Percentiles rank a stretch among this genome's conserved stretches.
Evolutionary conservation across 352 stramenopile genomes (phyloP).

Genomic region (Phytophthora hybrid): DNA sequence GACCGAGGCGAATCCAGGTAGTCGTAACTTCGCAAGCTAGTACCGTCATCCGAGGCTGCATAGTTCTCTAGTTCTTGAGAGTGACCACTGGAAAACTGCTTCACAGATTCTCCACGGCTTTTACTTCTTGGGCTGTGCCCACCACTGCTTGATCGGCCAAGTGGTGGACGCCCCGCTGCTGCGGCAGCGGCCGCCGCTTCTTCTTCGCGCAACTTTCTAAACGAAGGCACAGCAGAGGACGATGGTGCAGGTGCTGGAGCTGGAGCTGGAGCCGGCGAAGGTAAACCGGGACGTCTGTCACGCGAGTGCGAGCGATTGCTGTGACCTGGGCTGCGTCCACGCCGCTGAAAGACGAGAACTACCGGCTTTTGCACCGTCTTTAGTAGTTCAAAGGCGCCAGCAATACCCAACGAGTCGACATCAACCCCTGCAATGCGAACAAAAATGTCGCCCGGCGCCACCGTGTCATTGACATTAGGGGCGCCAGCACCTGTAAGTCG

Average conservation of each 20-base stretch:
- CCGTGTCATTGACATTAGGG: conserved; percentile 57
- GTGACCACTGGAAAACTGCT: conserved; percentile 21
- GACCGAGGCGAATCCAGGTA: conserved; percentile 42
- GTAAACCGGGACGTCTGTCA: conserved; percentile 22
- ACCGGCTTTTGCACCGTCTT: conserved; percentile 85
- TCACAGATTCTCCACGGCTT: conserved; percentile 35
- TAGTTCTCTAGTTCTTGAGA: conserved; percentile 40
- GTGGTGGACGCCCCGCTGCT: conserved; percentile 27
- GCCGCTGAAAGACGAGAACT: conserved; percentile 76
- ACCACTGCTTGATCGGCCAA: conserved; percentile 40
- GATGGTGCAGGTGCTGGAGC: conserved; percentile 29
- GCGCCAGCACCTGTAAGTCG: conserved; percentile 74
- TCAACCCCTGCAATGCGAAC: conserved; percentile 77
- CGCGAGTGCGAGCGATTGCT: conserved; percentile 26
- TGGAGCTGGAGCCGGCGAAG: conserved; percentile 7
- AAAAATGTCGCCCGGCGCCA: conserved; percentile 78
- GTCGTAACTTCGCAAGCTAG: conserved; percentile 46
- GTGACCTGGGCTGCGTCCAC: conserved; percentile 29
- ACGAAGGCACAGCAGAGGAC: conserved; percentile 61
- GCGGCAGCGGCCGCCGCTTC: conserved; percentile 41
- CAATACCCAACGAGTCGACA: conserved; percentile 74
- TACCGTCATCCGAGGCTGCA: conserved; percentile 43
- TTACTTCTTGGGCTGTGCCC: conserved; percentile 35
- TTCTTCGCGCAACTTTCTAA: conserved; percentile 64
- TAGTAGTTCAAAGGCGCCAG: conserved; percentile 79